These are phyloP conservation scores for Cucurbitaria berberidis DNA, from an alignment of 2,329 filamentous ascomycete genomes.

Conservation along the genomic window DNA sequence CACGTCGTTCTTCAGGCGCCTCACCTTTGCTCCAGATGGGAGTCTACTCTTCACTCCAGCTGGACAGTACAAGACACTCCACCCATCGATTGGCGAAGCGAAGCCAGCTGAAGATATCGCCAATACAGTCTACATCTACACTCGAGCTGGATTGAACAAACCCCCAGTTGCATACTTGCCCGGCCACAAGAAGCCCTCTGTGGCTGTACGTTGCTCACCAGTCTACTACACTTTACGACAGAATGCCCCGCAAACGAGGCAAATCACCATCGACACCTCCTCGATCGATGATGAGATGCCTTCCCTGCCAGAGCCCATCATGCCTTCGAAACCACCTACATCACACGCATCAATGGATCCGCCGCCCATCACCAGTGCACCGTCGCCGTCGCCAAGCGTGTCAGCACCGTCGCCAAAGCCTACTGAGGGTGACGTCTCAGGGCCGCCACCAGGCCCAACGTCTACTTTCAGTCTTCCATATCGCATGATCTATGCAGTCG, in stretches of 20 bases:
- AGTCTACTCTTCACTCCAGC: conserved; percentile 93
- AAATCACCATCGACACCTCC: conserved; percentile 94
- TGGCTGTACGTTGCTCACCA: conserved; percentile 93
- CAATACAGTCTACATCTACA: conserved; percentile 99
- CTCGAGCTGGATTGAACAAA: conserved; percentile 93
- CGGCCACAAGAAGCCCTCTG: conserved; percentile 96
- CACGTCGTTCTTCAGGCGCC: conserved; percentile 92
- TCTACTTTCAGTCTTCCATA: conserved; percentile 86
- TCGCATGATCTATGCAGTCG: conserved; percentile 94
- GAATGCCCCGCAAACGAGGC: conserved; percentile 69
- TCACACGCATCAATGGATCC: conserved; percentile 80
- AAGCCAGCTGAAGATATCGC: conserved; percentile 85
- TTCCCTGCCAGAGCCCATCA: conserved; percentile 80
- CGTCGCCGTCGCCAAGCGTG: conserved; percentile 56
- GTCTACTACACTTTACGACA: conserved; percentile 83
- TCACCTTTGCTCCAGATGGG: conserved; percentile 95
- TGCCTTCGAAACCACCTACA: conserved; percentile 62
- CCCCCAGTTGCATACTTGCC: conserved; percentile 93
- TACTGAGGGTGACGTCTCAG: conserved; percentile 57
- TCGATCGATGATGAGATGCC: conserved; percentile 84
- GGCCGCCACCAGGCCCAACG: conserved; percentile 53
- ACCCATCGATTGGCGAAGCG: conserved; percentile 68
- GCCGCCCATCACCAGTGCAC: conserved; percentile 67
- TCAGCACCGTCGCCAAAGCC: conserved; percentile 61
- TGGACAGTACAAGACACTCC: conserved; percentile 88